Conservation (phyloP, 148 eudicot genomes). For the Fagopyrum homotropicum region DNA sequence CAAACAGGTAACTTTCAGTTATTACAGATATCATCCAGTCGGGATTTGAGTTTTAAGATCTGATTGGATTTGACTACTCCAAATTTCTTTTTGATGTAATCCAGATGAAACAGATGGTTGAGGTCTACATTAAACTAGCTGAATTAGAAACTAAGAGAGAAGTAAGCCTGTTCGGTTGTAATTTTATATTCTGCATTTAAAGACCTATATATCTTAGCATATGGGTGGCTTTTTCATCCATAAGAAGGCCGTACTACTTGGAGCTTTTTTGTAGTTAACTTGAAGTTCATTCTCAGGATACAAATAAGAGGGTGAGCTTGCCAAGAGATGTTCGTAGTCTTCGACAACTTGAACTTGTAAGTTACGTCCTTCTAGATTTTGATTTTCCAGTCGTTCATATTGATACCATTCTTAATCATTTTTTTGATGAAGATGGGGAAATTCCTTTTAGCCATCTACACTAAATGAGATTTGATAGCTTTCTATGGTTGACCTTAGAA, state of each 20-base stretch:
- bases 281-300: conserved; percentile 46
- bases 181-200: neutral
- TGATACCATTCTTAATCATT: neutral
- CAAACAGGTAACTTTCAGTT: conserved; percentile 45
- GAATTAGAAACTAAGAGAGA: conserved; percentile 93
- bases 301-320: conserved; percentile 58
- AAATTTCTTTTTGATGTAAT: neutral
- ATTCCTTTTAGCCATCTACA: neutral
- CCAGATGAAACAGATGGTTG: conserved; percentile 97
- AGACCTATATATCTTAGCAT: neutral
- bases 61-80: neutral
- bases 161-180: conserved; percentile 29
- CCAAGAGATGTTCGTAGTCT: conserved; percentile 90
- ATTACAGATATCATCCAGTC: neutral
- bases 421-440: neutral
- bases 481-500: neutral
- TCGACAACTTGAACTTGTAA: conserved; percentile 90
- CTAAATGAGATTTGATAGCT: neutral
- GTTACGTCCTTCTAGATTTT: conserved; percentile 17
- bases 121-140: conserved; percentile 89
- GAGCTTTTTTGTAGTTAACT: neutral
- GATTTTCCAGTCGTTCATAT: neutral
- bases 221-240: neutral
- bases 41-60: neutral
- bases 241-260: neutral